Evolutionary conservation across 2,329 filamentous ascomycete genomes (phyloP).

Genomic region (Stachybotrys chlorohalonatus): DNA sequence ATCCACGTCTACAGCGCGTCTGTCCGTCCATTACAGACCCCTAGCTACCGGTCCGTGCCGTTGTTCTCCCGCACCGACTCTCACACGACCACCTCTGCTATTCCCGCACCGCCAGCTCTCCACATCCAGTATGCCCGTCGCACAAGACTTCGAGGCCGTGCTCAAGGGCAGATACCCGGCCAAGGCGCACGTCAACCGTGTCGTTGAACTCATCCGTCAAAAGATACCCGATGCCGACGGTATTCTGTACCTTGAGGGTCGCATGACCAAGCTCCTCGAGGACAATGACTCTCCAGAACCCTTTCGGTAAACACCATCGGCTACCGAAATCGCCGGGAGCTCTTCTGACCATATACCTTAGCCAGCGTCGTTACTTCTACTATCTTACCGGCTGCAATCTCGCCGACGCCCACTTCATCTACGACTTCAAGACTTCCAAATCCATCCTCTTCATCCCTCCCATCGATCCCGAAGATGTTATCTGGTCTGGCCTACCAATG

Average conservation of each 20-base stretch:
- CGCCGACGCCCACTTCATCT: slow-evolving; percentile 71
- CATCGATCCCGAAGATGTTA: slow-evolving; percentile 76
- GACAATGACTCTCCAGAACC: slow-evolving; percentile 79
- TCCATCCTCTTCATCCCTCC: slow-evolving; percentile 88
- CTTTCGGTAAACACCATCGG: slow-evolving; percentile 52
- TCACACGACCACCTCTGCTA: slow-evolving; percentile 2
- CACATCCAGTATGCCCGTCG: slow-evolving; percentile 10
- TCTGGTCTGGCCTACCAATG: slow-evolving; percentile 87
- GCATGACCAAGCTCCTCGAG: slow-evolving; percentile 72
- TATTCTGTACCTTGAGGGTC: slow-evolving; percentile 80
- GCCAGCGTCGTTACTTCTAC: slow-evolving; percentile 88
- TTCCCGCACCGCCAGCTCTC: slow-evolving; percentile 2
- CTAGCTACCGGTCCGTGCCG: background rate
- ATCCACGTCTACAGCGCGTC: background rate
- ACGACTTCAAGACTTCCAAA: slow-evolving; percentile 65
- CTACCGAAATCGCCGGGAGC: no score
- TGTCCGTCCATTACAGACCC: background rate
- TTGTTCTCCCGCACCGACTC: background rate
- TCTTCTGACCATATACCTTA: slow-evolving; percentile 20
- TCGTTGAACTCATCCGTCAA: slow-evolving; percentile 67
- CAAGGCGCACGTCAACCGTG: slow-evolving; percentile 75
- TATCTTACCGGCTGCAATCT: slow-evolving; percentile 82
- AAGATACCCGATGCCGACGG: slow-evolving; percentile 57
- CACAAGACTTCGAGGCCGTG: slow-evolving; percentile 38
- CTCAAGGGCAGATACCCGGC: slow-evolving; percentile 65